A percentile compares a stretch with the other conserved stretches of the same genome.
Evolutionary conservation across 306 rosid genomes (phyloP).

Genomic region (Erythrophleum fordii): DNA sequence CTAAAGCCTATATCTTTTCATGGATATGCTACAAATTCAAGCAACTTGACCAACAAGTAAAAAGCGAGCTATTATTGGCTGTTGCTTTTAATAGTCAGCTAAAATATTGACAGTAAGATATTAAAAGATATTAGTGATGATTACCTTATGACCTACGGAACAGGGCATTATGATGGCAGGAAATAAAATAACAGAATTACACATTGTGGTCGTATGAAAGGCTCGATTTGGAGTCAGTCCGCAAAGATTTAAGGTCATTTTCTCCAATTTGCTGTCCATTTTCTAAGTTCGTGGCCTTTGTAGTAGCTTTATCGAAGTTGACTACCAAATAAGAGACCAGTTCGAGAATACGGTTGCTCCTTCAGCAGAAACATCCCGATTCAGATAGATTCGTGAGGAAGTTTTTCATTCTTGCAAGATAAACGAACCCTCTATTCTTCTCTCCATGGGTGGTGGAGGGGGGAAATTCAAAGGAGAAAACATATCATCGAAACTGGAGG

Average conservation of each 20-base stretch:
- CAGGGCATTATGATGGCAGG: neutral
- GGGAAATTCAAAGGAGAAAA: conserved; percentile 54
- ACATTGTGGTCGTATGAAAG: conserved; percentile 2
- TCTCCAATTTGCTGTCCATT: neutral
- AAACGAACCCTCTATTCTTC: conserved; percentile 75
- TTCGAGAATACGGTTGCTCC: neutral
- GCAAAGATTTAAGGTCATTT: neutral
- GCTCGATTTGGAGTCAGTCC: neutral
- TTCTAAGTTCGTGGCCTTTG: neutral
- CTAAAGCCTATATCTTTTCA: neutral
- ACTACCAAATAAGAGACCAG: neutral
- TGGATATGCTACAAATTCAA: neutral
- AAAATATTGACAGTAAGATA: neutral
- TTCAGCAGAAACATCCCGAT: neutral
- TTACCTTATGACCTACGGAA: neutral
- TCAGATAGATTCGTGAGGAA: neutral
- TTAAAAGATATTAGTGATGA: neutral
- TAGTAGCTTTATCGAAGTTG: neutral
- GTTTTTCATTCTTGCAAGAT: conserved; percentile 56
- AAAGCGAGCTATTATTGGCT: neutral
- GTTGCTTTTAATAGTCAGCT: neutral
- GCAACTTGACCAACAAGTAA: neutral
- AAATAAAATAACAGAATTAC: conserved; percentile 25
- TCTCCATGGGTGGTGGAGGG: conserved; percentile 52
- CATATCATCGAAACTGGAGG: conserved; percentile 53